A percentile compares a stretch with the other conserved stretches of the same genome.
Conservation (phyloP, 148 eudicot genomes). For the Rhododendron griersonianum region DNA sequence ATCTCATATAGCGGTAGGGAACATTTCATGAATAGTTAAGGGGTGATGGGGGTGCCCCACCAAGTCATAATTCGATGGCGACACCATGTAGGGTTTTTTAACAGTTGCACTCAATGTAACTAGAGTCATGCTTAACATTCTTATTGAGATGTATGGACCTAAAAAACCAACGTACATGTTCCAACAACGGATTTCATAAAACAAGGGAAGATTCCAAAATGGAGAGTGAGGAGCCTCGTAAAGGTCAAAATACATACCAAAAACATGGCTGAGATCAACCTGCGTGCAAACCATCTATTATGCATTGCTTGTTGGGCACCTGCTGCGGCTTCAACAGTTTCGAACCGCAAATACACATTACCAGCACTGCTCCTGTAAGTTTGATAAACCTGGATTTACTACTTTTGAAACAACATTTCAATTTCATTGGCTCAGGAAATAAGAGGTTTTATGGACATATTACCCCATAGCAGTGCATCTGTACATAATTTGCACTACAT, state of each 20-base stretch:
- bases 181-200: background rate
- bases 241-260: slow-evolving; percentile 45
- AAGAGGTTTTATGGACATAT: background rate
- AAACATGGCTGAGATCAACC: slow-evolving; percentile 73
- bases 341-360: slow-evolving; percentile 81
- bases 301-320: slow-evolving; percentile 88
- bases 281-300: slow-evolving; percentile 91
- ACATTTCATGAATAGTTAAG: background rate
- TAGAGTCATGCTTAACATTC: background rate
- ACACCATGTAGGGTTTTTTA: background rate
- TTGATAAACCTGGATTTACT: background rate
- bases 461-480: background rate
- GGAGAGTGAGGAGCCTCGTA: background rate
- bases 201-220: background rate
- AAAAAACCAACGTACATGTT: background rate
- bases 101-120: background rate
- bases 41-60: background rate
- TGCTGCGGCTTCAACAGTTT: slow-evolving; percentile 64
- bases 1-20: background rate
- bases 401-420: background rate
- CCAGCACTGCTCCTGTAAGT: slow-evolving; percentile 77
- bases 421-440: background rate
- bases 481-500: background rate
- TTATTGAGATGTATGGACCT: background rate
- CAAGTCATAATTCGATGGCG: background rate